Evolutionary conservation across 1,284 basidiomycete genomes (phyloP), one percentile per base, ranked within the genome.

Genomic region (Rhodotorula sp.): DNA sequence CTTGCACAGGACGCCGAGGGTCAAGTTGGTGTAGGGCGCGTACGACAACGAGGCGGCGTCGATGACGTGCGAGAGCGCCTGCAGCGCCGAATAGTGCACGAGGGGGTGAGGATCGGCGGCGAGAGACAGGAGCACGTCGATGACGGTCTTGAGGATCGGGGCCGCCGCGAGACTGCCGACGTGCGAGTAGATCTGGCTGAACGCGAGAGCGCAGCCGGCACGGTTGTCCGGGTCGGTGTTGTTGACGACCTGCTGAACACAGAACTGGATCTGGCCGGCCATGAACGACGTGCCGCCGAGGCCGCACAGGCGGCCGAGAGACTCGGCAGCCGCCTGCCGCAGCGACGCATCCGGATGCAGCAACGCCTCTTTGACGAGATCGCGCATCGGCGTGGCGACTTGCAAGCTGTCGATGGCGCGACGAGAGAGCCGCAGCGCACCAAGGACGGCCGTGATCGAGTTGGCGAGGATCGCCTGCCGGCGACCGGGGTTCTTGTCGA

Each of bases 61-160:
- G 79, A 97, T 89, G 63, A 99, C 95, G 43, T 88, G 85, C 16
- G 89, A 87, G 31, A 99, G 85, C 0, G 97, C 91, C 62, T 88
- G 88, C 69, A 99, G 84, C 2, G 95, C 89, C 86, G 90, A 94
- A 80, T 90, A 97, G 81, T 99, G 95, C 7, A 98, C 97, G 18
- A 94, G 87, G 0, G 97, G 97, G 80, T 99, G 97, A 0, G 97
- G 93, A 80, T 99, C 97, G 71, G 91, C 93, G 78, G 91, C 89
- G 45, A 99, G 86, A 3, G 95, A 97, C 88, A 97, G 93, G 60
- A 98, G 85, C 67, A 99, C 90, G 78, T 97, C 95, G 76, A 97
- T 90, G 0, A 95, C 93, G 0, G 95, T 98, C 82, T 98, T 98
- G 70, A 99, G 86, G 21, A 98, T 85, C 0, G 97, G 93, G 0